A percentile compares a stretch with the other conserved stretches of the same genome.
Conservation (phyloP, 441 rosid genomes). For the Gossypium davidsonii region DNA sequence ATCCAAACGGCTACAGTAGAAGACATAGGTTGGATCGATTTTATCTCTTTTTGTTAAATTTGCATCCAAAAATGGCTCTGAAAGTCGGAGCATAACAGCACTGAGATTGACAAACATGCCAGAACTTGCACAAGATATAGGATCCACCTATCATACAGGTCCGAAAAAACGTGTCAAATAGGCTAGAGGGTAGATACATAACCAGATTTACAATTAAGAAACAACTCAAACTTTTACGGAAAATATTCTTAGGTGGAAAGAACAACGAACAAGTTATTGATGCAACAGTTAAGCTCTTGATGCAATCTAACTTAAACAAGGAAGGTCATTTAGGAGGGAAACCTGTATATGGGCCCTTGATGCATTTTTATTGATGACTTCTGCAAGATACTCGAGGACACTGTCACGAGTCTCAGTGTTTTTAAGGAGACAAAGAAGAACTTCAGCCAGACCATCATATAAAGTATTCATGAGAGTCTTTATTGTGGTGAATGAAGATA, state of each 20-base stretch:
- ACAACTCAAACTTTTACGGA: not conserved
- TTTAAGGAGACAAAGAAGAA: conserved; percentile 63
- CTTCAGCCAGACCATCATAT: conserved; percentile 62
- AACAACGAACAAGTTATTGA: not conserved
- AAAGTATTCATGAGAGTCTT: conserved; percentile 68
- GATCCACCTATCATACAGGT: conserved; percentile 68
- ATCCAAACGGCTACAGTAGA: conserved; percentile 62
- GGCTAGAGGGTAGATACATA: not conserved
- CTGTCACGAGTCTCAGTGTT: conserved; percentile 66
- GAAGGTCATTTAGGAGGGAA: not conserved
- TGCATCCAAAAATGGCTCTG: conserved; percentile 88
- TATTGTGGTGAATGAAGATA: conserved; percentile 78
- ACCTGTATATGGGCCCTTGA: conserved; percentile 93
- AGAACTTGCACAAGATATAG: conserved; percentile 83
- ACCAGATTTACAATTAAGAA: not conserved
- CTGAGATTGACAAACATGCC: conserved; percentile 98
- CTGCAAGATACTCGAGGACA: conserved; percentile 90
- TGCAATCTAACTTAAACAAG: not conserved
- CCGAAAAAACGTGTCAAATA: conserved; percentile 11
- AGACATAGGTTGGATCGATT: conserved; percentile 78
- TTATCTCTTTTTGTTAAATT: conserved; percentile 74
- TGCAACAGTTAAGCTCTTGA: not conserved
- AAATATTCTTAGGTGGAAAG: not conserved
- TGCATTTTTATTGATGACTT: conserved; percentile 84
- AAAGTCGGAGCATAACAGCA: conserved; percentile 85